Percentiles rank a stretch among this genome's conserved stretches.
phyloP scores from a whole-genome alignment of 2,329 filamentous ascomycete species.

The Mollisiaceae sp. region DNA sequence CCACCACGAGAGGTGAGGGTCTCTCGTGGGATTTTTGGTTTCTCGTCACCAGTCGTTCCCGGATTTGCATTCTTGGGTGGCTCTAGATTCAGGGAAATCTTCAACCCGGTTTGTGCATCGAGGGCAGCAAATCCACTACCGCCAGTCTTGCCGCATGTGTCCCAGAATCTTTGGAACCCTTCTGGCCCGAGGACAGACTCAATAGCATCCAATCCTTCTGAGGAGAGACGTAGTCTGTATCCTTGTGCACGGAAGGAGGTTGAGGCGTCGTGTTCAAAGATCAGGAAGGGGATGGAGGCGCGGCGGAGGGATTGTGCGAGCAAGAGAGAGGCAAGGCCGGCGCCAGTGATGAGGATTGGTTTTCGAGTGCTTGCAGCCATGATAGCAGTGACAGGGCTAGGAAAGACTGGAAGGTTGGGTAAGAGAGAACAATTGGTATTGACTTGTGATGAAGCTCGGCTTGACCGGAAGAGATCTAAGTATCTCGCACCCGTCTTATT shows the following conservation, averaged over 20 bases:
- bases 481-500: too few relatives aligned
- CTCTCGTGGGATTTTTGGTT: constrained; percentile 31
- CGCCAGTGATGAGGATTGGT: constrained; percentile 49
- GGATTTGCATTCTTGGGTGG: constrained; percentile 23
- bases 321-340: constrained; percentile 46
- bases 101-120: constrained; percentile 59
- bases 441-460: too few relatives aligned
- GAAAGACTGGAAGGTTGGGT: too few relatives aligned
- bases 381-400: too few relatives aligned
- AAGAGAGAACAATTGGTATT: too few relatives aligned
- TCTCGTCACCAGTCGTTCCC: constrained; percentile 37
- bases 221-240: constrained; percentile 63
- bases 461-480: too few relatives aligned
- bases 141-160: constrained; percentile 63
- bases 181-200: constrained; percentile 59
- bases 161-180: constrained; percentile 60
- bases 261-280: constrained; percentile 52
- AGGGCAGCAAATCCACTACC: constrained; percentile 56
- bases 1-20: constrained; percentile 56
- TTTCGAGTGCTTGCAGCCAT: constrained; percentile 33
- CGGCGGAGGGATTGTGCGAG: constrained; percentile 46
- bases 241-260: constrained; percentile 65
- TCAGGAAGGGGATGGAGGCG: constrained; percentile 45
- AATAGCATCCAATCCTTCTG: constrained; percentile 63
- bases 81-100: constrained; percentile 35